Evolutionary conservation across 139 green algal genomes (phyloP).

Genomic region (Medakamo hakoo): DNA sequence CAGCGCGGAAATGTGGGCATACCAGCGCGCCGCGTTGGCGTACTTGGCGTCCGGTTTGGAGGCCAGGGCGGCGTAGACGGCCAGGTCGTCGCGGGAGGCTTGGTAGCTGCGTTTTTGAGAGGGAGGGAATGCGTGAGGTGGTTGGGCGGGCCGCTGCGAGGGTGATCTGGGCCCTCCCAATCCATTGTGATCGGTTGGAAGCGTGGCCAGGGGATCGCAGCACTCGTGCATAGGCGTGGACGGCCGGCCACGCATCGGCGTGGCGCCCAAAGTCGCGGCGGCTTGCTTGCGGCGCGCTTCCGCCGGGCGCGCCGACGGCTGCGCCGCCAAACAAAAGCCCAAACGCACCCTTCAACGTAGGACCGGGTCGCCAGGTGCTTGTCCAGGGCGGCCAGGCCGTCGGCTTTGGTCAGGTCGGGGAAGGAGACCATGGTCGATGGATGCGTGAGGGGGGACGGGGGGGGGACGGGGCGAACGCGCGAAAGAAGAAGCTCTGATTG

Average conservation of each 20-base stretch:
- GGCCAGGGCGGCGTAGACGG: constrained; percentile 28
- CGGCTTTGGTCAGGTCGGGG: constrained; percentile 5
- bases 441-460: not conserved
- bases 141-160: too few species aligned
- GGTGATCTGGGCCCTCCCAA: too few species aligned
- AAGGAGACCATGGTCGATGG: constrained; percentile 9
- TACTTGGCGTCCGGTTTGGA: constrained; percentile 14
- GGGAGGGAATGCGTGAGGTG: not conserved
- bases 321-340: too few species aligned
- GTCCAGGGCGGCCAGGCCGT: constrained; percentile 33
- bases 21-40: constrained; percentile 37
- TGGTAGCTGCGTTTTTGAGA: constrained; percentile 28
- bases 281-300: too few species aligned
- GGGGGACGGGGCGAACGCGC: not conserved
- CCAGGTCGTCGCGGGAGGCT: constrained; percentile 41
- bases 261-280: too few species aligned
- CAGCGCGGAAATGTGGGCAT: constrained; percentile 38
- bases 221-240: too few species aligned
- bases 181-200: too few species aligned
- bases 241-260: too few species aligned
- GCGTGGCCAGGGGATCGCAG: too few species aligned
- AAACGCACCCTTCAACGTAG: constrained; percentile 32
- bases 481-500: constrained; percentile 1
- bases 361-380: constrained; percentile 30
- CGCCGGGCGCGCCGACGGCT: too few species aligned